Evolutionary conservation across 345 rosid species (phyloP).

Genomic region (Melaleuca alternifolia): DNA sequence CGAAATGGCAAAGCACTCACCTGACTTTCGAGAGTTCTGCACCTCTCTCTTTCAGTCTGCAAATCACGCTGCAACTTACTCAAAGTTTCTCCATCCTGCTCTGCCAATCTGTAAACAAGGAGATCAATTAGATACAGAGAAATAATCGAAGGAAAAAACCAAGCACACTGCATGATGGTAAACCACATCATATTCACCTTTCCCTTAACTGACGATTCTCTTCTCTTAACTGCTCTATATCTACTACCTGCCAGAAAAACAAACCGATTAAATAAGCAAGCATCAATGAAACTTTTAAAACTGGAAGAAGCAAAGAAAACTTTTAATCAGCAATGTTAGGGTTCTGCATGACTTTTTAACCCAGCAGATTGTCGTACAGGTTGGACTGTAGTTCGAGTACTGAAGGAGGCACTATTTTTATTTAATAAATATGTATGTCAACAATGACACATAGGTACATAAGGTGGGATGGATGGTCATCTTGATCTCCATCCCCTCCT

Average conservation of each 20-base stretch:
- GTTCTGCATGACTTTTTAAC: slow-evolving; percentile 6
- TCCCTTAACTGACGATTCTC: slow-evolving; percentile 51
- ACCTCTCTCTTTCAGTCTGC: slow-evolving; percentile 31
- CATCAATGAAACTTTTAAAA: background rate
- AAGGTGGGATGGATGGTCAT: background rate
- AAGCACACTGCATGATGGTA: background rate
- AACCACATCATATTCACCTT: slow-evolving; percentile 25
- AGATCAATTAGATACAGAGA: background rate
- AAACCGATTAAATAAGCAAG: background rate
- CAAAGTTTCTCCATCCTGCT: slow-evolving; percentile 13
- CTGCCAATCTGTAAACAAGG: slow-evolving; percentile 23
- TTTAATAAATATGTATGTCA: background rate
- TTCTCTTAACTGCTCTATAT: slow-evolving; percentile 30
- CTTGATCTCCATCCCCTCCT: background rate
- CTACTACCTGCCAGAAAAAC: background rate
- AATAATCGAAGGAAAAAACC: background rate
- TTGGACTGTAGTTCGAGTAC: background rate
- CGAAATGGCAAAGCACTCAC: slow-evolving; percentile 17
- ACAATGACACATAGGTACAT: background rate
- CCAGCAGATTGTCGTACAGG: background rate
- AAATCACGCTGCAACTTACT: slow-evolving; percentile 19
- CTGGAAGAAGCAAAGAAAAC: background rate
- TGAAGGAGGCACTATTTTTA: background rate
- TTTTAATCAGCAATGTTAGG: background rate
- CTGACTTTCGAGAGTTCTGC: slow-evolving; percentile 43